Evolutionary conservation across 768 basidiomycete species (phyloP).

Genomic region (Tricholoma bakamatsutake): DNA sequence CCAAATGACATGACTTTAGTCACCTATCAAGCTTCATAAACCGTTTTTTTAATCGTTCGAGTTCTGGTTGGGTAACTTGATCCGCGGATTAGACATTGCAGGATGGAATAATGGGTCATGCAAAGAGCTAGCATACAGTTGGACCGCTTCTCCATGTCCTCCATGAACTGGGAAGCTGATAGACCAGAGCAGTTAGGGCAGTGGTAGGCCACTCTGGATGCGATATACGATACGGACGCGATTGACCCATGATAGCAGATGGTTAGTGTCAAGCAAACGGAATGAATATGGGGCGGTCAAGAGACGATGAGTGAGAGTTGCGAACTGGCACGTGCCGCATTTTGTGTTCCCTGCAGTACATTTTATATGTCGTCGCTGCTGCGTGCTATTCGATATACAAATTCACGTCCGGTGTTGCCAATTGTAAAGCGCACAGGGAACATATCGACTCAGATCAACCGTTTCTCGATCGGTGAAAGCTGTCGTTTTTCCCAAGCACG

Average conservation of each 20-base stretch:
- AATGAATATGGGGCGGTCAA: not conserved
- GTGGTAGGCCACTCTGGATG: not conserved
- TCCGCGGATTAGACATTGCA: conserved; percentile 6
- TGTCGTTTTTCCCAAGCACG: not conserved
- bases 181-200: conserved; percentile 7
- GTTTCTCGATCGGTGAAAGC: not conserved
- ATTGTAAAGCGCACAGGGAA: not conserved
- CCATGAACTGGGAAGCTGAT: conserved; percentile 89
- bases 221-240: conserved; percentile 48
- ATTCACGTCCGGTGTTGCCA: not conserved
- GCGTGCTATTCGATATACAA: not conserved
- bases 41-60: conserved; percentile 94
- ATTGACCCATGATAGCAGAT: conserved; percentile 57
- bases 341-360: not conserved
- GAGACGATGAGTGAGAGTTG: not conserved
- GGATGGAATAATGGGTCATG: not conserved
- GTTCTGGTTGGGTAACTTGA: conserved; percentile 88
- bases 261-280: not conserved
- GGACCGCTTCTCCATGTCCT: conserved; percentile 95
- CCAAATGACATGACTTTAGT: not conserved
- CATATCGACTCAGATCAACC: not conserved
- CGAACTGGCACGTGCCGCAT: not conserved
- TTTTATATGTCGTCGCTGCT: conserved; percentile 2
- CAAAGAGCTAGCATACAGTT: conserved; percentile 68
- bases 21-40: conserved; percentile 99